phyloP scores from a whole-genome alignment of 305 asterid species.

The Solanum hybrid region DNA sequence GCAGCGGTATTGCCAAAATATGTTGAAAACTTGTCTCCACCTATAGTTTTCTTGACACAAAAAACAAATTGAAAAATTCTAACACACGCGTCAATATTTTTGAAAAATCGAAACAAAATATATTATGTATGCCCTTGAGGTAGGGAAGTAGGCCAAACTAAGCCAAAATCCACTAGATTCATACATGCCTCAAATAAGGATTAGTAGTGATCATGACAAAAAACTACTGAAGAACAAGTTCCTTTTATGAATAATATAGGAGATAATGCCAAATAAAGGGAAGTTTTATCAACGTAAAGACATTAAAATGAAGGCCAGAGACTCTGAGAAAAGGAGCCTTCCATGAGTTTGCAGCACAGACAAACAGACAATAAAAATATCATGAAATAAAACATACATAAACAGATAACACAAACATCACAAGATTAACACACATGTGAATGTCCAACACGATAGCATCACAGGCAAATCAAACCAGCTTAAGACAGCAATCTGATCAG shows the following conservation, averaged over 20 bases:
- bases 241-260: not conserved
- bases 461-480: not conserved
- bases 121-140: not conserved
- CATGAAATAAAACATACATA: not conserved
- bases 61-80: not conserved
- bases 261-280: not conserved
- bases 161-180: not conserved
- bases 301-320: not conserved
- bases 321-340: not conserved
- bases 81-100: not conserved
- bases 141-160: not conserved
- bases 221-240: not conserved
- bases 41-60: too few relatives aligned
- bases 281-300: not conserved
- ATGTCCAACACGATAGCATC: not conserved
- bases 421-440: not conserved
- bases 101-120: not conserved
- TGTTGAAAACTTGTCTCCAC: too few relatives aligned
- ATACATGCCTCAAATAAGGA: not conserved
- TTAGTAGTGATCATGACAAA: not conserved
- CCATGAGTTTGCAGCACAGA: not conserved
- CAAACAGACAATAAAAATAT: not conserved
- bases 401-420: not conserved
- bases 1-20: too few relatives aligned
- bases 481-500: not conserved